Conservation (phyloP, 768 basidiomycete genomes). For the Cyclocybe cylindracea region DNA sequence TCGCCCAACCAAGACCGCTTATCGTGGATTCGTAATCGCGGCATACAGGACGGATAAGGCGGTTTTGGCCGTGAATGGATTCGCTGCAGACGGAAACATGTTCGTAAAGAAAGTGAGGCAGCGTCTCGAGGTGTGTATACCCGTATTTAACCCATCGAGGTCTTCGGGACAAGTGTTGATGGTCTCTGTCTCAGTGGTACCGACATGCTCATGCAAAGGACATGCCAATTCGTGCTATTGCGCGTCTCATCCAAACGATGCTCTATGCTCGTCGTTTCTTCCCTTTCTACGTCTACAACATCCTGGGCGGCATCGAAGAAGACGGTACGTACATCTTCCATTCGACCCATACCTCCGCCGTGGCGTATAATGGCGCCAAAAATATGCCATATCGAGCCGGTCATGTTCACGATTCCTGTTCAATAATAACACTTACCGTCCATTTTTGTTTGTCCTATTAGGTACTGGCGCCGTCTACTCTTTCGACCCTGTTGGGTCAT, state of each 20-base stretch:
- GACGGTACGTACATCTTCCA: slow-evolving; percentile 65
- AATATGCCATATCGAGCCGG: slow-evolving; percentile 14
- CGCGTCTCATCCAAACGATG: slow-evolving; percentile 98
- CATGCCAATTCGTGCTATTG: slow-evolving; percentile 95
- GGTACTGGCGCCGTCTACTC: slow-evolving; percentile 98
- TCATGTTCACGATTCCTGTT: slow-evolving; percentile 6
- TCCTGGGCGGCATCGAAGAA: slow-evolving; percentile 94
- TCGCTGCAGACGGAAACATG: slow-evolving; percentile 96
- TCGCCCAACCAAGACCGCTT: background rate
- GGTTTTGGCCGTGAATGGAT: slow-evolving; percentile 94
- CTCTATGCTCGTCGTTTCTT: slow-evolving; percentile 95
- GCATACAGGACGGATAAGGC: slow-evolving; percentile 81
- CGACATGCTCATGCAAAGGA: slow-evolving; percentile 95
- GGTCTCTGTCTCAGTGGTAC: slow-evolving; percentile 74
- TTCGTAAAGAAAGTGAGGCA: slow-evolving; percentile 97
- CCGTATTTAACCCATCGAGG: background rate
- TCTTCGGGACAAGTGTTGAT: slow-evolving; percentile 1
- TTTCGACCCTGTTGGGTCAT: slow-evolving; percentile 98
- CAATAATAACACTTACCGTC: slow-evolving; percentile 11
- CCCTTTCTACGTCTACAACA: slow-evolving; percentile 98
- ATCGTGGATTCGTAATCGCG: slow-evolving; percentile 1
- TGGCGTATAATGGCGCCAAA: slow-evolving; percentile 5
- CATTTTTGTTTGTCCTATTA: slow-evolving; percentile 33
- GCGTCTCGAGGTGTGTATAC: slow-evolving; percentile 78
- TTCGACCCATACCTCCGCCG: slow-evolving; percentile 1